Evolutionary conservation across 306 rosid genomes (phyloP), one percentile per base, ranked within the genome.

Genomic region (Elaeagnus macrophylla): DNA sequence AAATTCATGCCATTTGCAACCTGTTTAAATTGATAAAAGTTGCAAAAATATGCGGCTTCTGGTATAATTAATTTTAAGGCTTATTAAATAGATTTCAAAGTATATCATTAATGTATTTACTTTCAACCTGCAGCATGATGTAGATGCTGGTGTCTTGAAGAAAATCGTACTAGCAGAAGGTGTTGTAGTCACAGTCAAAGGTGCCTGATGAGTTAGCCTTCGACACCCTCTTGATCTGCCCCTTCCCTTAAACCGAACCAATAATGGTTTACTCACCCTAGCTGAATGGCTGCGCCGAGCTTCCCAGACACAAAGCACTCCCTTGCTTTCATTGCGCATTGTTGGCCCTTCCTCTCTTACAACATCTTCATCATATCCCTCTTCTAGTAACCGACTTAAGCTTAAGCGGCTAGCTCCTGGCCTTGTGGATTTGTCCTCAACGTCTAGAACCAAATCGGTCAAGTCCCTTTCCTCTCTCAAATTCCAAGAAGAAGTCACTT

Each of bases 401-500:
- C 93, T 91, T 44, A 91, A 84, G 63, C 93, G 93, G 57, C 96
- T 87, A 7, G 99, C 96, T 1, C 99, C 96, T 3, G 96, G 95
- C 47, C 83, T 86, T 10, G 99, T 91, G 57, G 96, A 91, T 71
- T 62, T 91, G 41, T 91, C 89, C 7, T 82, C 95, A 16, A 79
- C 69, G 5, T 57, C 79, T 8, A 80, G 72, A 36, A 41, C 71
- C 11, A 79, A 71, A 55, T 50, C 67, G 1, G 16, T 71, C 51
- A 79, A 84, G 7, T 41, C 70, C n/a, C 56, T 78, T 10, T 59
- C 83, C 19, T 36, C 85, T 1, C 46, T 77, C 39, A 69, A 77
- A 58, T 54, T 75, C 39, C 65, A 54, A n/a, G 66, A 53, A 18
- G 81, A 77, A 46, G 87, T 82, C 10, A 82, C 83, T 0, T 70